Percentiles rank a stretch among this genome's conserved stretches.
phyloP scores from a whole-genome alignment of 208 protist genomes.

The Acanthamoeba castellanii region DNA sequence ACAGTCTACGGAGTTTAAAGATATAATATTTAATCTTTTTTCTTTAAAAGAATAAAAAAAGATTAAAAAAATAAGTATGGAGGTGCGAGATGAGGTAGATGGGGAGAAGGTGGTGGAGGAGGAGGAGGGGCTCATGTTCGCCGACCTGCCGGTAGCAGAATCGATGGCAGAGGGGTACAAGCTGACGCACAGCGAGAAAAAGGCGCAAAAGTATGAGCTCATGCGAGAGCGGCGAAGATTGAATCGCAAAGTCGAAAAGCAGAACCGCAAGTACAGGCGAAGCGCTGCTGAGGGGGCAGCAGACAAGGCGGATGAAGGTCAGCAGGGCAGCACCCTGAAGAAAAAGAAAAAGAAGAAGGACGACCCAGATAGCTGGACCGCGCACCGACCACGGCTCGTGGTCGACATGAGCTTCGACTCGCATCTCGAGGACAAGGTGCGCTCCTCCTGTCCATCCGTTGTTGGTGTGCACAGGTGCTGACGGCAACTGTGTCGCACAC shows the following conservation, averaged over 20 bases:
- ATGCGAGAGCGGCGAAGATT: not conserved
- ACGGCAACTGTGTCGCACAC: not conserved
- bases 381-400: constrained; percentile 12
- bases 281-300: not conserved
- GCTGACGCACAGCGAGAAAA: not conserved
- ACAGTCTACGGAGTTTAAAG: not conserved
- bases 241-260: not conserved
- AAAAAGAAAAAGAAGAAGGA: not conserved
- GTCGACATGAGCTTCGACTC: constrained; percentile 63
- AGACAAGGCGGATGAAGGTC: too few species aligned
- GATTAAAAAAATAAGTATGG: not conserved
- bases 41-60: not conserved
- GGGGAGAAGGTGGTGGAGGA: not conserved
- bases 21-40: too few species aligned
- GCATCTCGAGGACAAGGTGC: constrained; percentile 22
- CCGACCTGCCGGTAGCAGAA: not conserved
- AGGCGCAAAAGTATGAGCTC: not conserved
- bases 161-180: not conserved
- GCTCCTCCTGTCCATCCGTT: not conserved
- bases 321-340: not conserved
- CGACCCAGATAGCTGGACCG: not conserved
- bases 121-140: not conserved
- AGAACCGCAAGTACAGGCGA: not conserved
- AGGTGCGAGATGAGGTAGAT: not conserved
- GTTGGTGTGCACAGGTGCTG: not conserved